Percentiles rank a stretch among this genome's conserved stretches.
Conservation (phyloP, 176 grass and related monocot genomes). For the Metroxylon sagu region DNA sequence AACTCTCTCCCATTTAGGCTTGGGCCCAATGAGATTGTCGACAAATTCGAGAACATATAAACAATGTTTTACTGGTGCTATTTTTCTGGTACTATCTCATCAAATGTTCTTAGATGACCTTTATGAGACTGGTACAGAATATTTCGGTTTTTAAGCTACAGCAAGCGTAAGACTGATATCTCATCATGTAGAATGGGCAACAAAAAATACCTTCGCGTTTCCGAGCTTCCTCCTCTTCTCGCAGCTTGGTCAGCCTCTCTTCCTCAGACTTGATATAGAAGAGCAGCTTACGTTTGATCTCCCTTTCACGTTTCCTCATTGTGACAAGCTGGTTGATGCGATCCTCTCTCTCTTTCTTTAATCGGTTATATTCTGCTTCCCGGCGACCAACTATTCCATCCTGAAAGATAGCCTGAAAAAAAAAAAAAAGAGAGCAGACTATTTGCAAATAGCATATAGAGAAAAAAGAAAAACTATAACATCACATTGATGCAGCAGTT, state of each 20-base stretch:
- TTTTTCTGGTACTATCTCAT: too few species aligned
- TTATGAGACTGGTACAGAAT: too few species aligned
- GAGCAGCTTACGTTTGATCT: constrained; percentile 73
- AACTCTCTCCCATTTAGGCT: too few species aligned
- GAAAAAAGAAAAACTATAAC: background rate
- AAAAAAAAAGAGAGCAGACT: background rate
- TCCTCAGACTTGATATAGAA: constrained; percentile 66
- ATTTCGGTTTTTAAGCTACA: too few species aligned
- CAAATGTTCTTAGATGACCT: too few species aligned
- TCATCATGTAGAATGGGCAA: background rate
- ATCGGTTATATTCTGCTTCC: constrained; percentile 46
- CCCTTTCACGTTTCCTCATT: constrained; percentile 62
- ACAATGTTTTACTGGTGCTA: too few species aligned
- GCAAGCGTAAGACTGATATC: background rate
- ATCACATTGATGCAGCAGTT: background rate
- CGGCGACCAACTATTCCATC: constrained; percentile 48
- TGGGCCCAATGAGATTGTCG: too few species aligned
- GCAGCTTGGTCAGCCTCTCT: constrained; percentile 37
- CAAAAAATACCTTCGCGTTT: constrained; percentile 59
- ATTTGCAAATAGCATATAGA: background rate
- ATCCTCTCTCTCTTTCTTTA: constrained; percentile 76
- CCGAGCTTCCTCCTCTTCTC: constrained; percentile 71
- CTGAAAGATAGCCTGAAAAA: constrained; percentile 44
- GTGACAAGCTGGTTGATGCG: constrained; percentile 54
- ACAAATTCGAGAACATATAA: too few species aligned